Base-by-base conservation (phyloP, 1,139 yeast genomes). In the Saccharomyces hybrid region DNA sequence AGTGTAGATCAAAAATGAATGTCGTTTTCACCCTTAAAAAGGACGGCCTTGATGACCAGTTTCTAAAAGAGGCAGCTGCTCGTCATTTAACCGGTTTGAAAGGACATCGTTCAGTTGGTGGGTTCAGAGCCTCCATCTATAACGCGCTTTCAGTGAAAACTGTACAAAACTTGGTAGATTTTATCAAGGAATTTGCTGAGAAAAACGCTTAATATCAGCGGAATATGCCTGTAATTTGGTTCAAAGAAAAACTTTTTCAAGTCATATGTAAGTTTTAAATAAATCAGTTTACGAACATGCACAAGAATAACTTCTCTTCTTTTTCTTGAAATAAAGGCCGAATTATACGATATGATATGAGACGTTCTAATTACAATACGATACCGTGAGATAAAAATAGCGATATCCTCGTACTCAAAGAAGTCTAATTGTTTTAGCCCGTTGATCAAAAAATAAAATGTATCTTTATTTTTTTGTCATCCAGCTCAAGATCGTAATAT, bases 61-160 rank as follows among this genome's bases (percentile, higher is more conserved):
- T 91, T 72, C 68, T 91, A 58, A 74, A 80, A 58, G 82, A 78
- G 52, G 87, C 89, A 3, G 82, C 80, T 27, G 79, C 73, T 48
- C 76, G 69, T 46, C 76, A 75, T 23, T 76, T 91, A 60, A 74
- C 82, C 13, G 98, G 97, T 3, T 78, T 93, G 65, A 89, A 91
- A 74, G 99, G 99, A 28, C 98, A 93, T 70, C 82, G 99, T 70
- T 88, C 97, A 8, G 98, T 93, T 50, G 98, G 98, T 50, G 99
- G 99, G 44, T 86, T 91, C 74, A 85, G 99, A 72, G 93, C 96
- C 23, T 90, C 97, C 13, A 77, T 90, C 55, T 88, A 93, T 71
- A 93, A 93, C 67, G 97, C 98, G 13, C 88, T 93, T 49, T 70
- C 83, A 8, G 75, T 82, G 52, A 77, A 78, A 50, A 83, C 93